These are phyloP conservation scores for Pelargonium cotyledonis DNA, from an alignment of 441 rosid genomes.

Conservation along the genomic window DNA sequence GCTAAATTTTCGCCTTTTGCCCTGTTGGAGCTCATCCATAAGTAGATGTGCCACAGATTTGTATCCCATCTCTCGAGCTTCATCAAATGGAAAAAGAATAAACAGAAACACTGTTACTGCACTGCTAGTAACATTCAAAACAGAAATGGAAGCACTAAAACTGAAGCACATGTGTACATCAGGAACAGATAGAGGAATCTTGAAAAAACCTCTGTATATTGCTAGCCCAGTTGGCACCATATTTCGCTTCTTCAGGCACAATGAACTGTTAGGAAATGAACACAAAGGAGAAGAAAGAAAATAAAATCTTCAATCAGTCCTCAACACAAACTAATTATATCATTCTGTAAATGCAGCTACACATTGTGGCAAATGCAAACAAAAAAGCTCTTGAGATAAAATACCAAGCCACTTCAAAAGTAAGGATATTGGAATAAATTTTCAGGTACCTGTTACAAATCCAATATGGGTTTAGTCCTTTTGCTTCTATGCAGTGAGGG, in stretches of 20 bases:
- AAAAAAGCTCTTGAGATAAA: not conserved
- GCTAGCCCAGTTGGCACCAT: constrained; percentile 36
- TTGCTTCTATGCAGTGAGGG: constrained; percentile 43
- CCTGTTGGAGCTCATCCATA: constrained; percentile 33
- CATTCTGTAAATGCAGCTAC: not conserved
- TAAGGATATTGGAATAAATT: not conserved
- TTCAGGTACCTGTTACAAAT: constrained; percentile 34
- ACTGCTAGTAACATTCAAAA: not conserved
- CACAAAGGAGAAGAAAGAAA: not conserved
- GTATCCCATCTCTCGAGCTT: constrained; percentile 39
- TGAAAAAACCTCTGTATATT: constrained; percentile 26
- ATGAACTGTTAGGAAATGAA: constrained; percentile 22
- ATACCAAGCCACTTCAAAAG: not conserved
- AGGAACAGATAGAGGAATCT: not conserved
- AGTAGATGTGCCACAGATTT: constrained; percentile 42
- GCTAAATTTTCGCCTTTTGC: not conserved
- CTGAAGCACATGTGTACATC: not conserved
- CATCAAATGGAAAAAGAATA: not conserved
- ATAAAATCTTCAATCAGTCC: not conserved
- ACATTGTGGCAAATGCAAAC: not conserved
- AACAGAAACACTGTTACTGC: not conserved
- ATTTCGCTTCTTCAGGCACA: constrained; percentile 34
- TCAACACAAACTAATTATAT: not conserved
- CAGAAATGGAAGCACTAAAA: not conserved
- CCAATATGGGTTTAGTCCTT: constrained; percentile 36